Percentiles rank a stretch among this genome's conserved stretches.
Evolutionary conservation across 306 rosid genomes (phyloP).

Genomic region (Castanea crenata): DNA sequence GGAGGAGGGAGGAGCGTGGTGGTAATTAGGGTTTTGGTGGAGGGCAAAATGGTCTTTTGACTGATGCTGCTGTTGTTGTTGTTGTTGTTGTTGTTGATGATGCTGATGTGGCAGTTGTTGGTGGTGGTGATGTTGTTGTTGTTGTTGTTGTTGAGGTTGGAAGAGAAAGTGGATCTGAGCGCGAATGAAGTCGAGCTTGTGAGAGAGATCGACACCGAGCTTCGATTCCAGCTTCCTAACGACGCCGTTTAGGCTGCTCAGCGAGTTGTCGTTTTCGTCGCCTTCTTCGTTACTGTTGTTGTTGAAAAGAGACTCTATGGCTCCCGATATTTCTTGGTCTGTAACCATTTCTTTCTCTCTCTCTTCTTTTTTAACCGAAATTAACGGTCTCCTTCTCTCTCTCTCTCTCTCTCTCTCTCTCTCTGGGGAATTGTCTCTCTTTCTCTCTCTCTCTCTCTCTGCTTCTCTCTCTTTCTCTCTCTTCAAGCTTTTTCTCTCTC

Average conservation of each 20-base stretch:
- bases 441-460: conserved; percentile 17
- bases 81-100: conserved; percentile 2
- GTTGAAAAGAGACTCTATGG: conserved; percentile 46
- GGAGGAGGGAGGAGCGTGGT: conserved; percentile 28
- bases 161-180: conserved; percentile 53
- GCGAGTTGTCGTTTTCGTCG: neutral
- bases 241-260: conserved; percentile 55
- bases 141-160: neutral
- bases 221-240: conserved; percentile 60
- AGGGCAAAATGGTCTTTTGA: conserved; percentile 53
- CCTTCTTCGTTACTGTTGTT: conserved; percentile 39
- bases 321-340: conserved; percentile 71
- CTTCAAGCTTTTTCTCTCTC: neutral
- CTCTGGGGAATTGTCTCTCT: neutral
- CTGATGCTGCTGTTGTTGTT: neutral
- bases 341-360: conserved; percentile 41
- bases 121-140: neutral
- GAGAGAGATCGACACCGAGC: conserved; percentile 64
- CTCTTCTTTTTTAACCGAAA: conserved; percentile 21
- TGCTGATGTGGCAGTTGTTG: neutral
- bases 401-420: conserved; percentile 4
- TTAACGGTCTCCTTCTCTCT: conserved; percentile 28
- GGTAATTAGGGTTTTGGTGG: conserved; percentile 64
- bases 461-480: conserved; percentile 22
- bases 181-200: conserved; percentile 64